A percentile compares a stretch with the other conserved stretches of the same genome.
These are phyloP conservation scores for Arachnomyces sp. DNA, from an alignment of 2,329 filamentous ascomycete species.

Conservation along the genomic window DNA sequence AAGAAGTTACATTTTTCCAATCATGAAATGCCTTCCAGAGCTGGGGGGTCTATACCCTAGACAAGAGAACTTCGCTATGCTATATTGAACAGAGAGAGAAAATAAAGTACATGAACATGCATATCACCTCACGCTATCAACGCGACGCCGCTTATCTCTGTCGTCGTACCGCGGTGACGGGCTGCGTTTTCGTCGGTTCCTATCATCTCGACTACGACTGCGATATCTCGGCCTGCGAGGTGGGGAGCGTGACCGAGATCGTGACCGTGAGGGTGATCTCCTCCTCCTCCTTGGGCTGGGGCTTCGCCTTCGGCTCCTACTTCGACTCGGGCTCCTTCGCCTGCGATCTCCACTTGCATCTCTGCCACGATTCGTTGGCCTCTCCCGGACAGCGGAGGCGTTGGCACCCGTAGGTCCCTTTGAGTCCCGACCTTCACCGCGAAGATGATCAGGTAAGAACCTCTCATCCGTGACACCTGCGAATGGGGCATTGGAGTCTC, in stretches of 20 bases:
- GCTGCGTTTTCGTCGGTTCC: conserved; percentile 32
- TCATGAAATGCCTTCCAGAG: too few species aligned
- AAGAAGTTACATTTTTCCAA: background rate
- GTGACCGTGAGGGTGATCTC: conserved; percentile 47
- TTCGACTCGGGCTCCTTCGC: conserved; percentile 27
- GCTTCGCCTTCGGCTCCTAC: conserved; percentile 16
- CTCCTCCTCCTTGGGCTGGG: conserved; percentile 13
- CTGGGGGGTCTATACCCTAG: too few species aligned
- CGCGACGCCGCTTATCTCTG: conserved; percentile 34
- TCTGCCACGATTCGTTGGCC: conserved; percentile 15
- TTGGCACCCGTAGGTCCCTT: conserved; percentile 39
- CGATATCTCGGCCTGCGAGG: conserved; percentile 15
- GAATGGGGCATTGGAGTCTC: conserved; percentile 21
- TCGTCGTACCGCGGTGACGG: conserved; percentile 32
- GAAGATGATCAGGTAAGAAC: conserved; percentile 36
- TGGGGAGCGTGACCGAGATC: conserved; percentile 19
- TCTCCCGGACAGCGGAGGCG: conserved; percentile 33
- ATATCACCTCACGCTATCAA: conserved; percentile 12
- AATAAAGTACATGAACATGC: too few species aligned
- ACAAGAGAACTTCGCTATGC: too few species aligned
- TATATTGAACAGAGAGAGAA: too few species aligned
- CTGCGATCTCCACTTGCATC: conserved; percentile 11
- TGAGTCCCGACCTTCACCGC: conserved; percentile 17
- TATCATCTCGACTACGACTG: conserved; percentile 39
- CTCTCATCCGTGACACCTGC: conserved; percentile 37